Conservation (phyloP, 2,329 filamentous ascomycete genomes). For the Chaetomium strumarium region DNA sequence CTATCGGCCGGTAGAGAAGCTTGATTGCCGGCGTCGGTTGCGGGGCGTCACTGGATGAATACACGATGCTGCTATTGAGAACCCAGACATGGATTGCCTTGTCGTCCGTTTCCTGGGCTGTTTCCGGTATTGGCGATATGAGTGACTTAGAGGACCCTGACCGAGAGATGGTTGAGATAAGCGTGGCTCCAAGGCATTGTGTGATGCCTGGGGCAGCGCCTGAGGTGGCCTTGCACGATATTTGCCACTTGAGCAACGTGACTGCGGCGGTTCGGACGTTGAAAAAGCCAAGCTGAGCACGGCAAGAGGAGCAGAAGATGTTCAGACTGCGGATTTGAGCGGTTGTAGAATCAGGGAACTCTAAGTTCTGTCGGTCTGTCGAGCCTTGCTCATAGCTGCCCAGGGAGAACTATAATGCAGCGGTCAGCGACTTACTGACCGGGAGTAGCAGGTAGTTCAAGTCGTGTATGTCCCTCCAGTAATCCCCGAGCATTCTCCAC, state of each 20-base stretch:
- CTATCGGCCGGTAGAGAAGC: slow-evolving; percentile 44
- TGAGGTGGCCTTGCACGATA: slow-evolving; percentile 36
- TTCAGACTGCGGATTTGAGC: slow-evolving; percentile 28
- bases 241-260: slow-evolving; percentile 53
- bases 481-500: slow-evolving; percentile 45
- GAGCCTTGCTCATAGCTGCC: slow-evolving; percentile 29
- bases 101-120: not conserved
- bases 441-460: not conserved
- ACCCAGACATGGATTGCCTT: slow-evolving; percentile 47
- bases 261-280: slow-evolving; percentile 41
- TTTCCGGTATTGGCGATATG: slow-evolving; percentile 36
- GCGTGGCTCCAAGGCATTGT: slow-evolving; percentile 48
- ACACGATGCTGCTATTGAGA: slow-evolving; percentile 49
- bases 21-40: slow-evolving; percentile 40
- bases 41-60: slow-evolving; percentile 37
- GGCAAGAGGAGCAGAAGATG: slow-evolving; percentile 43
- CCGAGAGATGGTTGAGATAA: slow-evolving; percentile 49
- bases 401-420: slow-evolving; percentile 33
- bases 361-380: slow-evolving; percentile 21
- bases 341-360: slow-evolving; percentile 16
- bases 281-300: slow-evolving; percentile 42
- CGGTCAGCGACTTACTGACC: slow-evolving; percentile 22
- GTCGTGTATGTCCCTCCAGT: slow-evolving; percentile 39
- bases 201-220: slow-evolving; percentile 34
- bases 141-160: slow-evolving; percentile 54